Evolutionary conservation across 371 early-diverging fungal genomes (phyloP).

Genomic region (Caulochytrium protostelioides): DNA sequence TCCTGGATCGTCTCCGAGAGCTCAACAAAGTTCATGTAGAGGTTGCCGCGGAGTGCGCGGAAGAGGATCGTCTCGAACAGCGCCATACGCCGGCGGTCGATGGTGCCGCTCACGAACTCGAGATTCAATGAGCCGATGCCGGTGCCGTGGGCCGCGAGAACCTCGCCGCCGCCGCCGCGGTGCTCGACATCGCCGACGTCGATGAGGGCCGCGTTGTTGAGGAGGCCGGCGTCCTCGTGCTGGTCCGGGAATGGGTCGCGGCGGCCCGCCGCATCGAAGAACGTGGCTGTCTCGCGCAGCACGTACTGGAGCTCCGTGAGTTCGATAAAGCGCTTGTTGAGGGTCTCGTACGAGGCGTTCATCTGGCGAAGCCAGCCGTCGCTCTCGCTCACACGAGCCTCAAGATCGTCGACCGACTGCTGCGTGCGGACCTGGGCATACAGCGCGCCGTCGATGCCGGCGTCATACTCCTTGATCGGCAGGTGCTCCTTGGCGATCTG

Average conservation of each 20-base stretch:
- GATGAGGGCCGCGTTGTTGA: neutral
- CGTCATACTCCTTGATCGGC: constrained; percentile 29
- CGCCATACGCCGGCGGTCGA: constrained; percentile 52
- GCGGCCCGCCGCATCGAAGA: no score
- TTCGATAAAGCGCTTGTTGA: constrained; percentile 65
- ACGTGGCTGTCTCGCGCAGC: constrained; percentile 58
- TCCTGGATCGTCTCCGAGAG: constrained; percentile 77
- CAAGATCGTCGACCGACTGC: constrained; percentile 84
- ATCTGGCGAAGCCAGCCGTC: constrained; percentile 65
- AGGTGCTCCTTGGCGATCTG: constrained; percentile 66
- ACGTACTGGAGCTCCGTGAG: constrained; percentile 76
- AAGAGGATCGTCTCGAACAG: constrained; percentile 90
- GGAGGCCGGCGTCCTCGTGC: neutral
- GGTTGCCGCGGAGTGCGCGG: constrained; percentile 90
- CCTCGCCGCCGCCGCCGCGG: no score
- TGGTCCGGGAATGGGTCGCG: no score
- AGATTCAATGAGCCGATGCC: neutral
- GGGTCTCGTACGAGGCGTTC: constrained; percentile 62
- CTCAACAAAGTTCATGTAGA: constrained; percentile 87
- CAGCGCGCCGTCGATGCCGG: constrained; percentile 4
- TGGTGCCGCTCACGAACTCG: constrained; percentile 82
- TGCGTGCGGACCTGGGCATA: constrained; percentile 49
- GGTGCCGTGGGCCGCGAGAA: neutral
- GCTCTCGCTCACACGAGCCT: constrained; percentile 51
- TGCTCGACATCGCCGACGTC: no score